Evolutionary conservation across 257 asterid species (phyloP).

Genomic region (Primulina huaijiensis): DNA sequence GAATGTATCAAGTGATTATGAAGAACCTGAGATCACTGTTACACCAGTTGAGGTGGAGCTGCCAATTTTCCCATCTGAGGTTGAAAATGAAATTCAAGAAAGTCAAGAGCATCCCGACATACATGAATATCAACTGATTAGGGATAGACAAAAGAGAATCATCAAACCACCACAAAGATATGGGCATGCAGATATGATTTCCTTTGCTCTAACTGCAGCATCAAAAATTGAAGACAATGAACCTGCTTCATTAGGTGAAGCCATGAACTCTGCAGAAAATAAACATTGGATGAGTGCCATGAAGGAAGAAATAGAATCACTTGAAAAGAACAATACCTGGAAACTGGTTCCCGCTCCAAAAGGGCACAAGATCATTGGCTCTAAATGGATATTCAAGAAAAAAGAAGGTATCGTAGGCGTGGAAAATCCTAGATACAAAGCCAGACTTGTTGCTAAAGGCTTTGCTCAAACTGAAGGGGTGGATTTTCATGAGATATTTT

Average conservation of each 20-base stretch:
- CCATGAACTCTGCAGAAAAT: neutral
- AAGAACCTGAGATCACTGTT: accelerated
- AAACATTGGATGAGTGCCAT: accelerated
- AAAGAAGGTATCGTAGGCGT: neutral
- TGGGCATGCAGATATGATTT: neutral
- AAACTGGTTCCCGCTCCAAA: neutral
- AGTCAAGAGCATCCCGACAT: no score
- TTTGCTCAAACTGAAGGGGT: no score
- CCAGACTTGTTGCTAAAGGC: neutral
- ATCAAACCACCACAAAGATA: neutral
- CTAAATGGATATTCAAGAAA: neutral
- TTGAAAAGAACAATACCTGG: neutral
- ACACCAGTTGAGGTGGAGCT: neutral
- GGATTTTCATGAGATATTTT: neutral
- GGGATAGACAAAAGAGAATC: neutral
- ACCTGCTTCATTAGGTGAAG: neutral
- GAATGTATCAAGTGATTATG: no score
- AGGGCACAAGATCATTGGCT: neutral
- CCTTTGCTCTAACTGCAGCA: neutral
- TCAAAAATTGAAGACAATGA: neutral
- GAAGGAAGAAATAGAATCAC: neutral
- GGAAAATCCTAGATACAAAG: neutral
- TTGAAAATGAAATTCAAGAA: no score
- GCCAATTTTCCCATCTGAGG: neutral
- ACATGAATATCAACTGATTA: neutral